Base-by-base conservation (phyloP, 1,284 basidiomycete species). In the Cutaneotrichosporon sp. region DNA sequence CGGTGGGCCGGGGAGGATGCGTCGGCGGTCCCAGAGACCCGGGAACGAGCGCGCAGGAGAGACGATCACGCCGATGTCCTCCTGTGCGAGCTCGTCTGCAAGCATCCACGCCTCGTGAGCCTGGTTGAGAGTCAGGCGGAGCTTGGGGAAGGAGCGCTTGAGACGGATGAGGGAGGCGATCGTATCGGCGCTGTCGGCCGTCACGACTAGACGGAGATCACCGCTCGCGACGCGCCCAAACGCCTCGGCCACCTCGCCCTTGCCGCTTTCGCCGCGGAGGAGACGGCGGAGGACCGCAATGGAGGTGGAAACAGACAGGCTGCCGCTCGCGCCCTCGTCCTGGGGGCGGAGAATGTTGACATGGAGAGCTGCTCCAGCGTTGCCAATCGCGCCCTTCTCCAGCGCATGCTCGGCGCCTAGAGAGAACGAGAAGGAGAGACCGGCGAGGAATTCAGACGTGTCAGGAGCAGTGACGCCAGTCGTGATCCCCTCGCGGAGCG, bases 1-100 rank as follows among this genome's bases (percentile, higher is more conserved):
- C 2, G 89, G 90, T 0, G 86, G 87, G 1, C 89, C 90, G 26
- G 85, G 78, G 17, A 88, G 72, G 49, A 83, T 84, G 64, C 87
- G 78, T 22, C 82, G 77, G 59, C 79, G 72, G 63, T 88, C 84
- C 86, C 87, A 92, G 2, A 77, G 77, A 24, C 67, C 65, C 2
- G 86, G 84, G 76, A 81, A 86, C 7, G 84, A 80, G 55, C 79
- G 78, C 2, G 81, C 70, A 61, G 82, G 71, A 57, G 82, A 61
- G 76, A 92, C 72, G 52, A 94, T 83, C 25, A 92, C 87, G 14
- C 85, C 84, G 14, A 90, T 80, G 45, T 80, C 73, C 2, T 84
- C 82, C 26, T 70, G 67, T 61, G 85, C 81, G 33, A 94, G 82
- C 58, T 91, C 84, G 32, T 81, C 70, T 1, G 89, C 89, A 39